Percentiles rank a stretch among this genome's conserved stretches.
Conservation (phyloP, 805 yeast species). For the Teunomyces aglyptinius region DNA sequence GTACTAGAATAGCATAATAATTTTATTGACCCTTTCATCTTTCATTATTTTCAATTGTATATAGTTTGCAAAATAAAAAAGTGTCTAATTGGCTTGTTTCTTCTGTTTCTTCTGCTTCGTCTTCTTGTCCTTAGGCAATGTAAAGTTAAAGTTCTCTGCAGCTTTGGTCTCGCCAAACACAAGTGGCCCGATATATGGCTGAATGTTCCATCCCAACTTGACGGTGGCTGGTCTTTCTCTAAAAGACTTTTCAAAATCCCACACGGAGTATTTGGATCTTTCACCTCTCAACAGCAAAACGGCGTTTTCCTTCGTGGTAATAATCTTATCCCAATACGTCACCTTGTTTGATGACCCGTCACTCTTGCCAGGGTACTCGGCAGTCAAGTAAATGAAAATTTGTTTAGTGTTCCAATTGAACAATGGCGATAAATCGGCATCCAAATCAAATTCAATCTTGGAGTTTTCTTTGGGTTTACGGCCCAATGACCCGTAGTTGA, state of each 20-base stretch:
- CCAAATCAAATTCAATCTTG: conserved; percentile 67
- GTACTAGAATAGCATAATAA: conserved; percentile 1
- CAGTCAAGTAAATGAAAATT: conserved; percentile 86
- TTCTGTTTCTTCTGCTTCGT: conserved; percentile 7
- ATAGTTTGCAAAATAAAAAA: background rate
- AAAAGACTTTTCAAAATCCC: conserved; percentile 72
- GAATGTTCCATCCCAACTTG: conserved; percentile 84
- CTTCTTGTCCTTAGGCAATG: conserved; percentile 16
- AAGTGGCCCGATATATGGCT: conserved; percentile 85
- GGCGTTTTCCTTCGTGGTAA: conserved; percentile 59
- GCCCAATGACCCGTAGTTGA: conserved; percentile 63
- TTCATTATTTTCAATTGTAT: background rate
- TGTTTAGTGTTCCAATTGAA: conserved; percentile 98
- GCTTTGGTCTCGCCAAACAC: conserved; percentile 56
- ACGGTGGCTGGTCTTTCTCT: conserved; percentile 64
- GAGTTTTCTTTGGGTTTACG: conserved; percentile 76
- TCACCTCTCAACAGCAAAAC: conserved; percentile 47
- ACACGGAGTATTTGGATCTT: conserved; percentile 76
- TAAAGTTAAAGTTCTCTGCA: conserved; percentile 30
- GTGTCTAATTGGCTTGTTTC: conserved; percentile 1
- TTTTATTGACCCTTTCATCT: background rate
- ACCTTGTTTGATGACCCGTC: conserved; percentile 56
- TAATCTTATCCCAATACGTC: conserved; percentile 89
- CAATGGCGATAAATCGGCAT: conserved; percentile 68
- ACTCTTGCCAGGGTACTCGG: conserved; percentile 63